Conservation (phyloP, 2,329 filamentous ascomycete species). For the Xylogone sp. region DNA sequence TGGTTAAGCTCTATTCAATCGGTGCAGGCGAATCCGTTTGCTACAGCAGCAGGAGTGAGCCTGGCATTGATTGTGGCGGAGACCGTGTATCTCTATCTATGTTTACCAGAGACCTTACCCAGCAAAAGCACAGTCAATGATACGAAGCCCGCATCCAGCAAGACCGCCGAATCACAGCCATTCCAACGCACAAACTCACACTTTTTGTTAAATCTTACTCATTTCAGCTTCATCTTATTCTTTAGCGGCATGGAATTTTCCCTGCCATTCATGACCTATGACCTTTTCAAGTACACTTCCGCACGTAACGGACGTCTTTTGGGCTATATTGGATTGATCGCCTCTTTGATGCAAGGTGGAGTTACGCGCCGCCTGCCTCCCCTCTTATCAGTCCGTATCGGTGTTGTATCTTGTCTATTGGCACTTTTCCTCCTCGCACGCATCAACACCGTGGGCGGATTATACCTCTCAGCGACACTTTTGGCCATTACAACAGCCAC, state of each 20-base stretch:
- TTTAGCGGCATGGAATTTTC: conserved; percentile 99
- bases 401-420: conserved; percentile 70
- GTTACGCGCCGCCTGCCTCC: conserved; percentile 83
- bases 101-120: conserved; percentile 83
- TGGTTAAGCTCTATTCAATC: conserved; percentile 74
- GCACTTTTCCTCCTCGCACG: conserved; percentile 78
- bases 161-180: conserved; percentile 12
- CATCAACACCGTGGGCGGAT: conserved; percentile 60
- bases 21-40: conserved; percentile 88
- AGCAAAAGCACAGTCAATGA: conserved; percentile 38
- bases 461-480: conserved; percentile 80
- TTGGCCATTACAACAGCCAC: conserved; percentile 90
- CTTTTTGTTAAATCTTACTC: conserved; percentile 74
- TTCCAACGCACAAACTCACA: conserved; percentile 69
- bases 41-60: conserved; percentile 84
- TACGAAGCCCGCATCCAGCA: conserved; percentile 15
- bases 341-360: conserved; percentile 89
- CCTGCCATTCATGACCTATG: conserved; percentile 94
- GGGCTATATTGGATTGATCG: conserved; percentile 86
- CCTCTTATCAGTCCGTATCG: conserved; percentile 72
- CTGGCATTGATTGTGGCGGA: conserved; percentile 80
- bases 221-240: conserved; percentile 90
- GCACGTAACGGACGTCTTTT: conserved; percentile 80
- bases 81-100: conserved; percentile 81
- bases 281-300: conserved; percentile 80